Percentiles rank a stretch among this genome's conserved stretches.
Conservation (phyloP, 345 rosid species). For the Camelina sativa region DNA sequence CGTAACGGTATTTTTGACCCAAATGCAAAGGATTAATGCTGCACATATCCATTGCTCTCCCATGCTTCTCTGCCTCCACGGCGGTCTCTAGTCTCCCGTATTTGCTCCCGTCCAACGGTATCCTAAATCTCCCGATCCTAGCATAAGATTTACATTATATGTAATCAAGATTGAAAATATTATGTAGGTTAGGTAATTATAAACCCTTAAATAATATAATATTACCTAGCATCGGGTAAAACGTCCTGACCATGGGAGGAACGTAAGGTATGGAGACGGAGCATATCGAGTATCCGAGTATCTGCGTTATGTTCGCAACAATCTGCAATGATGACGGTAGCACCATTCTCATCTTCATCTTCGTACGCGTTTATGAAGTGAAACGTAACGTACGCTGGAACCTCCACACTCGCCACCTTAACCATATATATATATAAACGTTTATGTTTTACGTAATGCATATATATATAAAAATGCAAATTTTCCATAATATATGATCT, state of each 20-base stretch:
- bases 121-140: constrained; percentile 91
- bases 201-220: background rate
- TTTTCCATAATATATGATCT: background rate
- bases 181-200: background rate
- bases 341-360: constrained; percentile 62
- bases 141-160: background rate
- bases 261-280: constrained; percentile 76
- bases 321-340: constrained; percentile 70
- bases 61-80: constrained; percentile 86
- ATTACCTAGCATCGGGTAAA: constrained; percentile 84
- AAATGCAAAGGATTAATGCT: constrained; percentile 75
- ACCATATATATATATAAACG: background rate
- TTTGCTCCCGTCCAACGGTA: constrained; percentile 89
- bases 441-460: background rate
- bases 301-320: constrained; percentile 93
- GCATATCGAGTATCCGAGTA: constrained; percentile 74
- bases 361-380: constrained; percentile 97
- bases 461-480: background rate
- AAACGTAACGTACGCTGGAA: constrained; percentile 81
- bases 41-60: constrained; percentile 98
- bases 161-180: background rate
- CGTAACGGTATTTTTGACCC: constrained; percentile 78
- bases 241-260: constrained; percentile 65
- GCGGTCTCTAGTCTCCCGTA: constrained; percentile 76
- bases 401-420: constrained; percentile 93